Evolutionary conservation across 78 protist species (phyloP).

Genomic region (Planoprotostelium fungivorum): DNA sequence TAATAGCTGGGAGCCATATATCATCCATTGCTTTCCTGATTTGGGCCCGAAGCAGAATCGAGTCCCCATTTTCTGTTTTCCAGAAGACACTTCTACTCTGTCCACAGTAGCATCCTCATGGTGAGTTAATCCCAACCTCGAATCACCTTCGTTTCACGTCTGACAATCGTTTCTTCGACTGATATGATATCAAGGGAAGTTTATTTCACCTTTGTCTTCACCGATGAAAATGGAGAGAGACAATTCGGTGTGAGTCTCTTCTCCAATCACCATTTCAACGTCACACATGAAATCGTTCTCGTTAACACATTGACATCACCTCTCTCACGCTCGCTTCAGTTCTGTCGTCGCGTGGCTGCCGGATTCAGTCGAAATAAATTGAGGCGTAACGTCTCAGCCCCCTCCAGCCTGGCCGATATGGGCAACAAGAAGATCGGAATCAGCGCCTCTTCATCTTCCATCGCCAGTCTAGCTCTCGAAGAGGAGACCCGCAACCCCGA

Average conservation of each 20-base stretch:
- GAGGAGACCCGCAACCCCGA: not conserved
- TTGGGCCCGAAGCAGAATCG: not conserved
- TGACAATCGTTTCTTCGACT: not conserved
- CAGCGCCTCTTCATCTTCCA: not conserved
- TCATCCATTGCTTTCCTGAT: not conserved
- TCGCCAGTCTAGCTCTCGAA: not conserved
- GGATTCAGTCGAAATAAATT: not conserved
- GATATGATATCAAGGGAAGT: not conserved
- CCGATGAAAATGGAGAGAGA: not conserved
- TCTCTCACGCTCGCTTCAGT: not conserved
- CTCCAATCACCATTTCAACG: too few relatives aligned
- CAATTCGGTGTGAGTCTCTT: not conserved
- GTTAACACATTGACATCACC: not conserved
- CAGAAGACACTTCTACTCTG: not conserved
- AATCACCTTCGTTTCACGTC: too few relatives aligned
- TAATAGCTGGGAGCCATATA: not conserved
- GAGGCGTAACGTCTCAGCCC: not conserved
- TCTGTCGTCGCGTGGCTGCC: not conserved
- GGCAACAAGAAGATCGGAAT: not conserved
- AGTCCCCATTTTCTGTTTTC: not conserved
- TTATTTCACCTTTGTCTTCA: not conserved
- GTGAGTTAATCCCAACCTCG: not conserved
- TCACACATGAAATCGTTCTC: not conserved
- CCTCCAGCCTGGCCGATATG: not conserved
- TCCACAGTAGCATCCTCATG: not conserved